These are phyloP conservation scores for Pisolithus thermaeus DNA, from an alignment of 1,284 basidiomycete species.

Conservation along the genomic window DNA sequence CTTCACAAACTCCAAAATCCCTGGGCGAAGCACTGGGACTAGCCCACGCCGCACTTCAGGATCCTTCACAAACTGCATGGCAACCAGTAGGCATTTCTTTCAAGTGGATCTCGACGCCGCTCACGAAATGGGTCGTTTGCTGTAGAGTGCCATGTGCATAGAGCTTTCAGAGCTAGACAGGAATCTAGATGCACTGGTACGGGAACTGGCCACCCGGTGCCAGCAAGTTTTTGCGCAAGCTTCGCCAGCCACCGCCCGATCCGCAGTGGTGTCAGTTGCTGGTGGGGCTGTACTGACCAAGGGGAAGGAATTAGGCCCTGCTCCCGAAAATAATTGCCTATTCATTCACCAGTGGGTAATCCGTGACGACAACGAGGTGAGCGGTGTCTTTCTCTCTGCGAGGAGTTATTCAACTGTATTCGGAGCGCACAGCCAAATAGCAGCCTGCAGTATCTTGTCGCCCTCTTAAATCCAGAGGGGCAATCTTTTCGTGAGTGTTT, in stretches of 20 bases:
- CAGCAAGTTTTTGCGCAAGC: slow-evolving; percentile 57
- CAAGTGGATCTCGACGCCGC: slow-evolving; percentile 16
- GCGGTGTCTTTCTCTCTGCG: slow-evolving; percentile 21
- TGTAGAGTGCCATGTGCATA: slow-evolving; percentile 42
- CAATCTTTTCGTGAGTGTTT: slow-evolving; percentile 26
- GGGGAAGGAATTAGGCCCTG: slow-evolving; percentile 22
- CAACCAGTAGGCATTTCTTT: slow-evolving; percentile 36
- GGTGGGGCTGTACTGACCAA: slow-evolving; percentile 24
- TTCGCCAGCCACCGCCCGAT: slow-evolving; percentile 57
- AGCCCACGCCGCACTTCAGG: slow-evolving; percentile 42
- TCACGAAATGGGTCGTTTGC: slow-evolving; percentile 24
- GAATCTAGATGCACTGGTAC: slow-evolving; percentile 62
- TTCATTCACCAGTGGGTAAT: slow-evolving; percentile 51
- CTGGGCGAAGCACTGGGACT: slow-evolving; percentile 41
- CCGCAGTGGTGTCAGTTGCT: slow-evolving; percentile 42
- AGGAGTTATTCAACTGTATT: slow-evolving; percentile 9
- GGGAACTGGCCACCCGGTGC: slow-evolving; percentile 57
- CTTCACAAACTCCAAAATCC: slow-evolving; percentile 30
- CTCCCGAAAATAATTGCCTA: slow-evolving; percentile 24
- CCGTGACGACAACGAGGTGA: slow-evolving; percentile 42
- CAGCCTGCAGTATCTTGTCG: slow-evolving; percentile 42
- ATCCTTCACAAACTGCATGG: slow-evolving; percentile 38
- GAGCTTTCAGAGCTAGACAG: slow-evolving; percentile 56
- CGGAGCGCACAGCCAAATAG: slow-evolving; percentile 33
- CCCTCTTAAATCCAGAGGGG: slow-evolving; percentile 26